Evolutionary conservation across 345 rosid genomes (phyloP), one percentile per base, ranked within the genome.

Genomic region (Gossypioides kirkii): DNA sequence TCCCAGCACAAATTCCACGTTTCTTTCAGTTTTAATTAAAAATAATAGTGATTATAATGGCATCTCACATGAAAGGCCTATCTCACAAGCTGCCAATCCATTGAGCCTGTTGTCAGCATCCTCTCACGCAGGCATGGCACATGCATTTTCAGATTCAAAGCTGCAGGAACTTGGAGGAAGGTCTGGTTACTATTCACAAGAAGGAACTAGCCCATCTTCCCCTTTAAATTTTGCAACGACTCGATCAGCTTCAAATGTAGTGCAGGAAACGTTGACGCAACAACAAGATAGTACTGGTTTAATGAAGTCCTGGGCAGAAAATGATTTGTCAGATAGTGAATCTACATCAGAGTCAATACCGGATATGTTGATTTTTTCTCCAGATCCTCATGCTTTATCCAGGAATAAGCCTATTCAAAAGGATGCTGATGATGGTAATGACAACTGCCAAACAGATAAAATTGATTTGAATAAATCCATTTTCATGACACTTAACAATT

Each of bases 141-240:
- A 84, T 80, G 88, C 87, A 45, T 86, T 82, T 82, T 89, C 91
- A 68, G 91, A 89, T 81, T 84, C 90, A 50, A 89, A 84, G 58
- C 77, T 89, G 60, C 87, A 86, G 26, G 83, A 84, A 64, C 76
- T 72, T 70, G 87, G 85, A 79, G 84, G 81, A 25, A 75, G 68
- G 41, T 80, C 84, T 25, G 82, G 77, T 71, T 83, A 76, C 82
- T 74, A 83, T 74, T 89, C 90, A 65, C 84, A 79, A 60, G 93
- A 85, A 78, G 87, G 84, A 72, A 58, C 80, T 71, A 87, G 85
- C 70, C 84, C 84, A 3, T 86, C 77, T 62, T 83, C 89, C 10
- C 82, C 86, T 41, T 82, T 84, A 76, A 81, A 72, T 79, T 82
- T 75, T 82, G 71, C 84, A 54, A 82, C 77, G 77, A 72, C 76